These are phyloP conservation scores for Diaporthe vaccinii DNA, from an alignment of 2,329 filamentous ascomycete genomes.

Conservation along the genomic window DNA sequence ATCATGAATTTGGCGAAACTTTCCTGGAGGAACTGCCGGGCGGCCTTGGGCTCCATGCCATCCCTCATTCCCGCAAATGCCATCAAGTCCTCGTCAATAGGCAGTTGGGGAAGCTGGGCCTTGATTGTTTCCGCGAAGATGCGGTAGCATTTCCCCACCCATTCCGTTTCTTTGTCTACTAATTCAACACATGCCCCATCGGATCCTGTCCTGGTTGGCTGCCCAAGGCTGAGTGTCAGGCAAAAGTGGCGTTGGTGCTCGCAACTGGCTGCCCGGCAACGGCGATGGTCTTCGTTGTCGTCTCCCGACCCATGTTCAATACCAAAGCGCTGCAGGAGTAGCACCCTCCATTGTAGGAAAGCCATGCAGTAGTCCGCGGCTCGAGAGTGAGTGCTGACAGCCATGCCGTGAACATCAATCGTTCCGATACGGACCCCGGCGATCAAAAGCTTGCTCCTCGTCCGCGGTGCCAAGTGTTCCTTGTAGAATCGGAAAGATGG, in stretches of 20 bases:
- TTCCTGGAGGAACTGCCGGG: constrained; percentile 2
- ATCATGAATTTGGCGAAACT: constrained; percentile 21
- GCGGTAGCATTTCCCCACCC: neutral
- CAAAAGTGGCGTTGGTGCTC: constrained; percentile 10
- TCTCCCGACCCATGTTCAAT: neutral
- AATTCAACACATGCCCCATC: rapidly evolving
- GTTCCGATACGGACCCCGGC: neutral
- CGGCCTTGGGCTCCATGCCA: neutral
- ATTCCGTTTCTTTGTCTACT: neutral
- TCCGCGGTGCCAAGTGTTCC: neutral
- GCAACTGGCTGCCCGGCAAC: neutral
- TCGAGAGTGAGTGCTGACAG: constrained; percentile 3
- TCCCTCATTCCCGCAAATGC: neutral
- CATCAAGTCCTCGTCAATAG: neutral
- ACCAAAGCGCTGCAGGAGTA: constrained; percentile 4
- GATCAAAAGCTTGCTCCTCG: neutral
- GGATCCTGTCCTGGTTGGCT: neutral
- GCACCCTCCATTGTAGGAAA: neutral
- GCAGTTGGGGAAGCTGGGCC: neutral
- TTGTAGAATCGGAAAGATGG: neutral
- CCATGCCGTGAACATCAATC: neutral
- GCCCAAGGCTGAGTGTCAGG: constrained; percentile 17
- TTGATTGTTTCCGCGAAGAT: constrained; percentile 2
- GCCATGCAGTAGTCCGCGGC: constrained; percentile 16
- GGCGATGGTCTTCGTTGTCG: neutral